Evolutionary conservation across 345 rosid genomes (phyloP).

Genomic region (Physaria fendleri): DNA sequence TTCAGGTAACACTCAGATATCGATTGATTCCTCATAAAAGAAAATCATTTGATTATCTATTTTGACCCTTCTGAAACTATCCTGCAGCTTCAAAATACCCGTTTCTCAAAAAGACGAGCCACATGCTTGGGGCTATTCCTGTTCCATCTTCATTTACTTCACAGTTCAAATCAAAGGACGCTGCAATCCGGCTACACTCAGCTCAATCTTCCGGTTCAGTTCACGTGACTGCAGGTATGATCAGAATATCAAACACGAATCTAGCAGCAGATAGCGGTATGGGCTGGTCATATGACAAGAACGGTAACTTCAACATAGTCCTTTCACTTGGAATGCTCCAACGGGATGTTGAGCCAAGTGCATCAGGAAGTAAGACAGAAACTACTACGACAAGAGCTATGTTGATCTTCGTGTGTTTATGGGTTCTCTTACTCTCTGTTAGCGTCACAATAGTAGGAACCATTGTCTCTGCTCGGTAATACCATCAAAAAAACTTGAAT

Average conservation of each 20-base stretch:
- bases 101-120: conserved; percentile 68
- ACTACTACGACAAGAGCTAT: conserved; percentile 42
- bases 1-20: conserved; percentile 48
- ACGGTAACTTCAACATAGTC: conserved; percentile 52
- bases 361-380: conserved; percentile 30
- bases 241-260: conserved; percentile 55
- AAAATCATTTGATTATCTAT: background rate
- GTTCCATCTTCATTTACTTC: conserved; percentile 78
- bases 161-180: conserved; percentile 68
- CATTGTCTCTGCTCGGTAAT: conserved; percentile 48
- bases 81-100: conserved; percentile 60
- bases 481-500: conserved; percentile 10
- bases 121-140: conserved; percentile 65
- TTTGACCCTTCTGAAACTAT: background rate
- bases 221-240: conserved; percentile 85
- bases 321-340: too few species aligned
- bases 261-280: conserved; percentile 26
- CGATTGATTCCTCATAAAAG: background rate
- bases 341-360: conserved; percentile 8
- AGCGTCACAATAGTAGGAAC: conserved; percentile 59
- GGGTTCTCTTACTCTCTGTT: conserved; percentile 57
- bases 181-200: conserved; percentile 48
- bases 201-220: conserved; percentile 73
- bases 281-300: conserved; percentile 68
- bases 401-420: conserved; percentile 50